A percentile compares a stretch with the other conserved stretches of the same genome.
Conservation (phyloP, 2,329 filamentous ascomycete genomes). For the Dactylellina sp. region DNA sequence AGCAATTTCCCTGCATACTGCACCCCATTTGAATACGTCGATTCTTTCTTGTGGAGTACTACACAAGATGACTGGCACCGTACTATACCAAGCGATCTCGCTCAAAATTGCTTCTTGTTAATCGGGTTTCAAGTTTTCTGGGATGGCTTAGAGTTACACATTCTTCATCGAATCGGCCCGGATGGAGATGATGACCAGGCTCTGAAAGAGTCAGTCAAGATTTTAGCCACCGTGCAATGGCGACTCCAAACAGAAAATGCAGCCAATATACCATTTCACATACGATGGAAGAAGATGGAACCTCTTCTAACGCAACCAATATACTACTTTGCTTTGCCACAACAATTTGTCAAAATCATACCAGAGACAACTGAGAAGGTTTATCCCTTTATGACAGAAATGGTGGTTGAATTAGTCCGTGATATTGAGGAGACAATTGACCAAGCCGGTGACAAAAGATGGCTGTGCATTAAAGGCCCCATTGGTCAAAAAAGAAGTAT, state of each 20-base stretch:
- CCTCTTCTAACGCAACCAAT: conserved; percentile 12
- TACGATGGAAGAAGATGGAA: conserved; percentile 12
- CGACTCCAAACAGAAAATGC: background rate
- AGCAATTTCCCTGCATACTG: background rate
- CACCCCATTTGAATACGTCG: conserved; percentile 1
- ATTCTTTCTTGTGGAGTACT: conserved; percentile 25
- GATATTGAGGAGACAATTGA: conserved; percentile 16
- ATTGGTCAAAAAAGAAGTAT: background rate
- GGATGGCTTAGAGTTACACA: conserved; percentile 19
- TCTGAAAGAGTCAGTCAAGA: background rate
- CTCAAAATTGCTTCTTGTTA: background rate
- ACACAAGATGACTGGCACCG: conserved; percentile 16
- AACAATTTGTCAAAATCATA: too few species aligned
- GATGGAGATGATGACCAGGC: background rate
- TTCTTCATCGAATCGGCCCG: conserved; percentile 26
- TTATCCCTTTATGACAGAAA: conserved; percentile 15
- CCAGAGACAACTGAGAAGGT: conserved; percentile 9
- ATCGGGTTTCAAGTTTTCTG: conserved; percentile 13
- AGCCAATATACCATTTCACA: conserved; percentile 17
- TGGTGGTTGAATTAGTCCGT: conserved; percentile 12
- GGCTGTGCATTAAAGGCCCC: conserved; percentile 26
- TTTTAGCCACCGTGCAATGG: conserved; percentile 23
- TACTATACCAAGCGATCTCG: conserved; percentile 9
- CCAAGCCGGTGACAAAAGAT: background rate
- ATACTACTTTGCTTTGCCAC: conserved; percentile 26